A percentile compares a stretch with the other conserved stretches of the same genome.
Evolutionary conservation across 768 basidiomycete species (phyloP).

Genomic region (Podaxis pistillaris): DNA sequence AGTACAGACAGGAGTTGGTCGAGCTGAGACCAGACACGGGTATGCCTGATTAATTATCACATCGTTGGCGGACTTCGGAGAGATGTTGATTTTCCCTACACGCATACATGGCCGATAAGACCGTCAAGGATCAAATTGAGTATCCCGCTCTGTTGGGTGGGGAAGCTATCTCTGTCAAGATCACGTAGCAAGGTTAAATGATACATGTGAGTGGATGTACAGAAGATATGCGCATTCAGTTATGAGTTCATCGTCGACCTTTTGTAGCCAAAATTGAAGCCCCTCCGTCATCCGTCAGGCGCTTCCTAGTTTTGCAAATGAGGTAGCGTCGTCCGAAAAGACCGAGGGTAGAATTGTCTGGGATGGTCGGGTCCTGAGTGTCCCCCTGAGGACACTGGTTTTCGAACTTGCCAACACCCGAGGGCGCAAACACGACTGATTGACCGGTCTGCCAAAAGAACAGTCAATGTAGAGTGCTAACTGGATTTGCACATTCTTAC

Average conservation of each 20-base stretch:
- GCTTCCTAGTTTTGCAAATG: slow-evolving; percentile 57
- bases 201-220: too few relatives aligned
- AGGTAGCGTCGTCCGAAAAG: slow-evolving; percentile 60
- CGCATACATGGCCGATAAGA: too few relatives aligned
- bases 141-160: too few relatives aligned
- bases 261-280: slow-evolving; percentile 47
- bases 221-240: too few relatives aligned
- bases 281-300: slow-evolving; percentile 65
- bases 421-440: slow-evolving; percentile 66
- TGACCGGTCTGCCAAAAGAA: slow-evolving; percentile 56
- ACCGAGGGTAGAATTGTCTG: slow-evolving; percentile 16
- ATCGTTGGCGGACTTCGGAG: too few relatives aligned
- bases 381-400: background rate
- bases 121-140: too few relatives aligned
- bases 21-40: background rate
- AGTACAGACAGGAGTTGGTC: too few relatives aligned
- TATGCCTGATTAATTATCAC: background rate
- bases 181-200: too few relatives aligned
- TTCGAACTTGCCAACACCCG: slow-evolving; percentile 48
- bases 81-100: too few relatives aligned
- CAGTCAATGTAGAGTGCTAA: slow-evolving; percentile 1
- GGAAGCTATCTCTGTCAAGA: too few relatives aligned
- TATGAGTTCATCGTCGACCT: too few relatives aligned
- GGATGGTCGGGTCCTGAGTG: background rate
- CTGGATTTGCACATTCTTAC: slow-evolving; percentile 30